A percentile compares a stretch with the other conserved stretches of the same genome.
Conservation (phyloP, 2,329 filamentous ascomycete species). For the Xylaria sp. region DNA sequence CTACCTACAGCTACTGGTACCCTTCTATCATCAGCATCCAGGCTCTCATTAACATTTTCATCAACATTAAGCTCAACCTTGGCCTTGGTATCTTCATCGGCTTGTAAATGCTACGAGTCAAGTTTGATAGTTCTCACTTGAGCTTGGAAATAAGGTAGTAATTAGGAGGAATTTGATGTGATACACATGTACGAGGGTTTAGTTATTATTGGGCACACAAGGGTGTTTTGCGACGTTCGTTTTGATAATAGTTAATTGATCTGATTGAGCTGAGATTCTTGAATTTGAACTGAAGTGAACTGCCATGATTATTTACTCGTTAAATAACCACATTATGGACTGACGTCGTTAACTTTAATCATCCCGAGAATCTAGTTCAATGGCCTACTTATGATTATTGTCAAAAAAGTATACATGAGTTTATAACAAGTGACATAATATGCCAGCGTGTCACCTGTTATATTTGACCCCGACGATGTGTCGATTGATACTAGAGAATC, state of each 20-base stretch:
- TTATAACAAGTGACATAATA: too few relatives aligned
- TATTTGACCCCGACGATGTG: too few relatives aligned
- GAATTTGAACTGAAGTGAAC: too few relatives aligned
- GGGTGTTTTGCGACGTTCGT: slow-evolving; percentile 1
- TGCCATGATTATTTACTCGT: too few relatives aligned
- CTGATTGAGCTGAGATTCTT: neutral
- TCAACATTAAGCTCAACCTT: neutral
- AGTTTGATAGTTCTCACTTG: neutral
- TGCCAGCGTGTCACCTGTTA: too few relatives aligned
- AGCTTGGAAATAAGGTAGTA: neutral
- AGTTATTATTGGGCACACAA: neutral
- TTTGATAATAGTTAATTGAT: slow-evolving; percentile 20
- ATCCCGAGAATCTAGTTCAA: too few relatives aligned
- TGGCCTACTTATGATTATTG: too few relatives aligned
- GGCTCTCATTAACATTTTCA: slow-evolving; percentile 7
- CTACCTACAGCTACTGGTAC: slow-evolving; percentile 5
- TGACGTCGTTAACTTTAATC: too few relatives aligned
- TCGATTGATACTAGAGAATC: too few relatives aligned
- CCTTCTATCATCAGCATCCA: slow-evolving; percentile 12
- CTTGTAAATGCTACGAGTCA: slow-evolving; percentile 11
- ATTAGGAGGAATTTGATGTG: neutral
- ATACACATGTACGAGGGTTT: neutral
- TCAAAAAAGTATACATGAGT: too few relatives aligned
- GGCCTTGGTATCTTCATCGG: neutral
- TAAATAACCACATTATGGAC: too few relatives aligned